phyloP scores from a whole-genome alignment of 805 yeast genomes.

The Candida khao-thaluensis region DNA sequence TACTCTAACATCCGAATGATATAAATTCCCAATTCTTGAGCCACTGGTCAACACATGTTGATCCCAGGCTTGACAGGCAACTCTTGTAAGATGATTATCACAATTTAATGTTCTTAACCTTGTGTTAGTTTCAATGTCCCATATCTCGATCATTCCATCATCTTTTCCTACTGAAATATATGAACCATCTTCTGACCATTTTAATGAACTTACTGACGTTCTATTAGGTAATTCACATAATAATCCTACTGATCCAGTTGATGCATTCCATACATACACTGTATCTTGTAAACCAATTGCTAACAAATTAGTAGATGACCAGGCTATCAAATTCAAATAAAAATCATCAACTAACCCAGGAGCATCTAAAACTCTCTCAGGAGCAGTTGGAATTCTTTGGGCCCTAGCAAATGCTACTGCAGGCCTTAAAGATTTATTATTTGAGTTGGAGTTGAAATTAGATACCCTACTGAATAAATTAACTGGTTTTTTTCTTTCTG shows the following conservation, averaged over 20 bases:
- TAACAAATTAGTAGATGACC: conserved; percentile 80
- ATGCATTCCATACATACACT: conserved; percentile 92
- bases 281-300: conserved; percentile 86
- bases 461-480: conserved; percentile 30
- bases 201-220: conserved; percentile 62
- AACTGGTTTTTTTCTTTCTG: conserved; percentile 48
- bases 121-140: conserved; percentile 84
- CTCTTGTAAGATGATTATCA: conserved; percentile 60
- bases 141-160: conserved; percentile 83
- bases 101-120: conserved; percentile 77
- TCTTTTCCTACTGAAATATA: conserved; percentile 81
- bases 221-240: conserved; percentile 54
- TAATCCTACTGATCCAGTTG: conserved; percentile 70
- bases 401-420: conserved; percentile 63
- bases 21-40: conserved; percentile 77
- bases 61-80: conserved; percentile 84
- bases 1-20: conserved; percentile 86
- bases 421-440: conserved; percentile 36
- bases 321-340: conserved; percentile 78
- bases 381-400: conserved; percentile 79
- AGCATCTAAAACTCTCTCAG: conserved; percentile 92
- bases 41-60: conserved; percentile 84
- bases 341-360: conserved; percentile 94
- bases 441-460: conserved; percentile 17
- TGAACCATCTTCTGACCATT: conserved; percentile 90